A percentile compares a stretch with the other conserved stretches of the same genome.
These are phyloP conservation scores for Xylaria acuta DNA, from an alignment of 495 filamentous ascomycete genomes.

Conservation along the genomic window DNA sequence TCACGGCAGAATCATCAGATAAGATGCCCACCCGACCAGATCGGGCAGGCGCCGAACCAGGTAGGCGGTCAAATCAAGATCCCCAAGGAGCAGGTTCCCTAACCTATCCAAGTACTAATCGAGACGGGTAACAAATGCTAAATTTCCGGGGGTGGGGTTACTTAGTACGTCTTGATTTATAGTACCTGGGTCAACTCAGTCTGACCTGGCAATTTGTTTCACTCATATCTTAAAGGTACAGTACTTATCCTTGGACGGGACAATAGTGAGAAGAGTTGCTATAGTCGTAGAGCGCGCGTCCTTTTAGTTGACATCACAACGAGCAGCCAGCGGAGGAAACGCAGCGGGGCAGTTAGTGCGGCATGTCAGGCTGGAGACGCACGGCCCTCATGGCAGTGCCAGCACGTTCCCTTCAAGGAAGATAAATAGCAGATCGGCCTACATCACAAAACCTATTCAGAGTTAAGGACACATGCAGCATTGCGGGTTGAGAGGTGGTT, in stretches of 20 bases:
- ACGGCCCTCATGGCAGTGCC: too few relatives aligned
- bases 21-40: constrained; percentile 15
- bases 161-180: too few relatives aligned
- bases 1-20: constrained; percentile 39
- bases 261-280: not conserved
- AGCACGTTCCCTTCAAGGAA: not conserved
- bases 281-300: not conserved
- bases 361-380: too few relatives aligned
- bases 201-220: not conserved
- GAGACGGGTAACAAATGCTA: not conserved
- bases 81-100: not conserved
- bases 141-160: not conserved
- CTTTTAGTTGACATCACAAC: not conserved
- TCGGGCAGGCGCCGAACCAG: not conserved
- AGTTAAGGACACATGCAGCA: not conserved
- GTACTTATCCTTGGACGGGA: not conserved
- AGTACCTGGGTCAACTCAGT: not conserved
- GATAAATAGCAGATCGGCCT: not conserved
- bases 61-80: constrained; percentile 17
- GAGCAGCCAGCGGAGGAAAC: not conserved
- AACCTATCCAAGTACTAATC: not conserved
- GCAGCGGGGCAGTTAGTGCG: not conserved
- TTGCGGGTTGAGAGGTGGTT: constrained; percentile 20
- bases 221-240: not conserved
- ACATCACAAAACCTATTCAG: not conserved